phyloP scores from a whole-genome alignment of 1,139 yeast genomes.

The Groenewaldozyma auringiensis region DNA sequence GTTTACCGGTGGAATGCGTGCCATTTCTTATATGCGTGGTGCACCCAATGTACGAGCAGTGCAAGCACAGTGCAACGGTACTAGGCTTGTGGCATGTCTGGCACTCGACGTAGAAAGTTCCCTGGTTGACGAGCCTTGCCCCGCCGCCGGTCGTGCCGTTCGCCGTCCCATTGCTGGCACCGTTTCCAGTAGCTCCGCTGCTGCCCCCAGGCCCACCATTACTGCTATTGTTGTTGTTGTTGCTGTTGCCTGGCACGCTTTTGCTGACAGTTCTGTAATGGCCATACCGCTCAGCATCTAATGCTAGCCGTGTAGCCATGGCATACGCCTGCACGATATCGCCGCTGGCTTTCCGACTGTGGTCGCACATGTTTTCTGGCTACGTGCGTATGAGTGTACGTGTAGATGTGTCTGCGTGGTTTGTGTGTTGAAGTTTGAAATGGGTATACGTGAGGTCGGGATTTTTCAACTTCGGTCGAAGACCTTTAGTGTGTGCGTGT shows the following conservation, averaged over 20 bases:
- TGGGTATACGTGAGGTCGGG: no score
- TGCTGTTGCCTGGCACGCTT: background rate
- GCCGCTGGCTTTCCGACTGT: background rate
- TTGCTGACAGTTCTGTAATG: background rate
- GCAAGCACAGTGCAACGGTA: slow-evolving; percentile 52
- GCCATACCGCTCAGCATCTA: slow-evolving; percentile 6
- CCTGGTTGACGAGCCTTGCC: background rate
- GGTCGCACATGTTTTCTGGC: slow-evolving; percentile 1
- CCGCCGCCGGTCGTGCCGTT: background rate
- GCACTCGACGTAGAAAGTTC: slow-evolving; percentile 10
- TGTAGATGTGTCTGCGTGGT: no score
- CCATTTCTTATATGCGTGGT: slow-evolving; percentile 46
- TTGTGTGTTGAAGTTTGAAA: no score
- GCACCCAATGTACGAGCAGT: slow-evolving; percentile 81
- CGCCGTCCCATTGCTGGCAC: background rate
- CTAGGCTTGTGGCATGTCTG: slow-evolving; percentile 9
- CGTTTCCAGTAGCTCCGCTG: no score
- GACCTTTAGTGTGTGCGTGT: no score
- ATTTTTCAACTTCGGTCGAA: no score
- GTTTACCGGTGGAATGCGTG: slow-evolving; percentile 57
- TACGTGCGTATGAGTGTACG: no score
- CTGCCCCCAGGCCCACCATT: no score
- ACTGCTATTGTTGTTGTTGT: no score
- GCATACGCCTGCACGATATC: slow-evolving; percentile 13
- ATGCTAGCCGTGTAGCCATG: slow-evolving; percentile 18